phyloP scores from a whole-genome alignment of 2,329 filamentous ascomycete species.

The Pseudofabraea citricarpa region DNA sequence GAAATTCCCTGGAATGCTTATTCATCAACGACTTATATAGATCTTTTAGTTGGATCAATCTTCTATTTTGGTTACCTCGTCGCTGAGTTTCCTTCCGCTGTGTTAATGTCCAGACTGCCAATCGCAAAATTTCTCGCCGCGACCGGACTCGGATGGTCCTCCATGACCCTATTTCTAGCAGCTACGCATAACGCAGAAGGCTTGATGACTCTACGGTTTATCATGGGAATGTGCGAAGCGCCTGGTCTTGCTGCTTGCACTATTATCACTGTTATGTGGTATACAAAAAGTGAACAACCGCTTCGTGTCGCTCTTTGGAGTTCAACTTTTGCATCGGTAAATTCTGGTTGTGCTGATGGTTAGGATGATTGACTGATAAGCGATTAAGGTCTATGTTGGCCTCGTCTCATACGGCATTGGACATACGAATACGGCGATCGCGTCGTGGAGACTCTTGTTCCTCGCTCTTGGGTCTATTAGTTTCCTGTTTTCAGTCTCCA shows the following conservation, averaged over 20 bases:
- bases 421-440: slow-evolving; percentile 43
- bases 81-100: slow-evolving; percentile 15
- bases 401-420: slow-evolving; percentile 54
- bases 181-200: slow-evolving; percentile 5
- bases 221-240: slow-evolving; percentile 5
- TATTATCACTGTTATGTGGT: slow-evolving; percentile 62
- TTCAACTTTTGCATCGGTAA: slow-evolving; percentile 41
- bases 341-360: too few species aligned
- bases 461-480: slow-evolving; percentile 38
- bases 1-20: too few species aligned
- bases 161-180: background rate
- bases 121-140: slow-evolving; percentile 18
- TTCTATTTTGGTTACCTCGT: slow-evolving; percentile 22
- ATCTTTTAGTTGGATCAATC: slow-evolving; percentile 10
- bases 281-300: slow-evolving; percentile 62
- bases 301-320: slow-evolving; percentile 59
- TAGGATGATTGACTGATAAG: too few species aligned
- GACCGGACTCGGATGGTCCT: background rate
- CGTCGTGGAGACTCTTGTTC: slow-evolving; percentile 48
- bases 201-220: slow-evolving; percentile 3
- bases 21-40: too few species aligned
- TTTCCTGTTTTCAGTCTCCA: slow-evolving; percentile 33
- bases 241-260: background rate
- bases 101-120: slow-evolving; percentile 19
- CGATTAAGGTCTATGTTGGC: slow-evolving; percentile 57